Evolutionary conservation across 2,329 filamentous ascomycete species (phyloP), one percentile per base, ranked within the genome.

Genomic region (Pseudopyrenochaeta lycopersici): DNA sequence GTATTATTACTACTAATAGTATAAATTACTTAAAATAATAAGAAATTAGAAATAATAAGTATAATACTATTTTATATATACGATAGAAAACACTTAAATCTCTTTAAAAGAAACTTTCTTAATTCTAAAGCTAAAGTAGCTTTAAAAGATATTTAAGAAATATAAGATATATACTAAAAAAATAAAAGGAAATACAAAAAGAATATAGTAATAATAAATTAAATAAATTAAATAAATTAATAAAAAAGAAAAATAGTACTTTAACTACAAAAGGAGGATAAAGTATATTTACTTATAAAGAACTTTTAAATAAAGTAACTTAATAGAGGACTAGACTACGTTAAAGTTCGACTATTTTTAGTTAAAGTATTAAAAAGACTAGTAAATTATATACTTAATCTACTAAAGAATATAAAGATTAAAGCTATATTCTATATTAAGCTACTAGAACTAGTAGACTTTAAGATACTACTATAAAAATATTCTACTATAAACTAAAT

Each of bases 171-270:
- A 29, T 33, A 47, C n/a, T 33, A 27, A 47, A 30, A 29, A 51
- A 40, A 43, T 51, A 39, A 15, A 39, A 9, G 10, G 39, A 38
- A 30, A 17, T 27, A n/a, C 51, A 36, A 17, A 51, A 32, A 27
- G 44, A 29, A 35, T 27, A 36, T 44, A 56, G 41, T 9, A 18
- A 27, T 27, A 33, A 41, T 41, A 35, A n/a, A n/a, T n/a, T n/a
- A n/a, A n/a, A n/a, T n/a, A n/a, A 27, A 56, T 48, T 46, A 36
- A 15, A 21, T 40, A 56, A 40, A 44, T 47, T 43, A 52, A 56
- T 49, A 58, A 51, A 27, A 58, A 58, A 58, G 18, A 30, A 58
- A 58, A 58, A 58, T 31, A 51, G 42, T 12, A 54, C 29, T 21
- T 54, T 54, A 54, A 35, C 52, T 54, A 46, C 42, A 54, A 27